phyloP scores from a whole-genome alignment of 2,329 filamentous ascomycete species.

The Chaetothyriales sp. region DNA sequence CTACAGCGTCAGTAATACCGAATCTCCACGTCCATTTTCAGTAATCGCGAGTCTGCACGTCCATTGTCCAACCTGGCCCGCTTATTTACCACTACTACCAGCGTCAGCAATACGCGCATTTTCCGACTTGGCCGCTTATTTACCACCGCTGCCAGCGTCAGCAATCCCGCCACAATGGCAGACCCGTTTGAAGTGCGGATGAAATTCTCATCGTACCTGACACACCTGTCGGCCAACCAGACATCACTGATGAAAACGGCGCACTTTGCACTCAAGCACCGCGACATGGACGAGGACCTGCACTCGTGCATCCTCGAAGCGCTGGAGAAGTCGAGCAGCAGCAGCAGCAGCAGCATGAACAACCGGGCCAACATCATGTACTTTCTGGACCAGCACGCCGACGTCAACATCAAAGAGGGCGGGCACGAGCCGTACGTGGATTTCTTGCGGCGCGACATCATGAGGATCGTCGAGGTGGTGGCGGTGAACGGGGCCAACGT shows the following conservation, averaged over 20 bases:
- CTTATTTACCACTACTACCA: too few relatives aligned
- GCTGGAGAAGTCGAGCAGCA: constrained; percentile 44
- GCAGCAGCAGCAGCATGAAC: constrained; percentile 68
- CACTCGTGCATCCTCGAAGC: constrained; percentile 97
- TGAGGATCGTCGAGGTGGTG: constrained; percentile 81
- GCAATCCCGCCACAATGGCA: constrained; percentile 40
- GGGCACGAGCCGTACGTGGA: constrained; percentile 63
- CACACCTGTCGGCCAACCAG: constrained; percentile 81
- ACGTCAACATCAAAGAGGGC: constrained; percentile 63
- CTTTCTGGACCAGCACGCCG: constrained; percentile 90
- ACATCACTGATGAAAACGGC: constrained; percentile 84
- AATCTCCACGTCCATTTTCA: too few relatives aligned
- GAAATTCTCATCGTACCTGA: constrained; percentile 82
- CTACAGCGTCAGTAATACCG: too few relatives aligned
- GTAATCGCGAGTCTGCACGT: too few relatives aligned
- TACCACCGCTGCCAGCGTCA: constrained; percentile 1
- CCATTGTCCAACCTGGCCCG: too few relatives aligned
- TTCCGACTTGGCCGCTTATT: too few relatives aligned
- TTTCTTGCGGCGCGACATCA: constrained; percentile 91
- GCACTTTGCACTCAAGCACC: constrained; percentile 85
- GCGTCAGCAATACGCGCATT: too few relatives aligned
- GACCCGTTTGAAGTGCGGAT: constrained; percentile 98
- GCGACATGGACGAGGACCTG: constrained; percentile 90
- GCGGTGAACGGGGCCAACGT: constrained; percentile 84
- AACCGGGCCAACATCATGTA: constrained; percentile 98